Evolutionary conservation across 2,329 filamentous ascomycete species (phyloP).

Genomic region (Fusarium domesticum): DNA sequence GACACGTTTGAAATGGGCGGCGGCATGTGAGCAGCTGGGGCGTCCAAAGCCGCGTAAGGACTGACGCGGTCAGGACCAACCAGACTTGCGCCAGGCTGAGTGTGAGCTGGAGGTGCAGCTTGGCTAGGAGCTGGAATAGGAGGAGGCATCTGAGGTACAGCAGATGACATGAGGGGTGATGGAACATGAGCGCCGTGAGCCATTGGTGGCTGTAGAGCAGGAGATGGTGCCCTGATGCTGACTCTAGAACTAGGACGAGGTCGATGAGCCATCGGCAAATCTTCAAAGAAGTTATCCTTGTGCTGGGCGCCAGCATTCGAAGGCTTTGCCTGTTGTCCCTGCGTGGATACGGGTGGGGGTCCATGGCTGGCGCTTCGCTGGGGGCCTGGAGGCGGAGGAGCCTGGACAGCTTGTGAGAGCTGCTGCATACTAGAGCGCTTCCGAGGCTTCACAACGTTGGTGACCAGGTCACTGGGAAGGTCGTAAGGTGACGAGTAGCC

Average conservation of each 20-base stretch:
- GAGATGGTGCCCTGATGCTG: constrained; percentile 43
- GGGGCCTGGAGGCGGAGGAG: constrained; percentile 40
- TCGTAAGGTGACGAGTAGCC: constrained; percentile 95
- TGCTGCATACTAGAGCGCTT: constrained; percentile 61
- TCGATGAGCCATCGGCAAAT: constrained; percentile 62
- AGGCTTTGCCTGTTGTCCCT: constrained; percentile 31
- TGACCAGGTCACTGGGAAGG: constrained; percentile 76
- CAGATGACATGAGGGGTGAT: constrained; percentile 26
- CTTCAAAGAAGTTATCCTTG: constrained; percentile 70
- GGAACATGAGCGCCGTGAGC: constrained; percentile 23
- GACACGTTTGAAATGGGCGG: constrained; percentile 37
- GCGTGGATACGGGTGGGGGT: constrained; percentile 24
- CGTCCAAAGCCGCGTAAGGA: constrained; percentile 51
- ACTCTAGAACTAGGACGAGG: constrained; percentile 60
- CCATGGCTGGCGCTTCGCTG: constrained; percentile 63
- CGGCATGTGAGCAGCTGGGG: constrained; percentile 33
- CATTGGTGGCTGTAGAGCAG: constrained; percentile 36
- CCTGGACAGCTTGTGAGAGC: constrained; percentile 41
- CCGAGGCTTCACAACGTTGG: constrained; percentile 57
- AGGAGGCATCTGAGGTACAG: constrained; percentile 20
- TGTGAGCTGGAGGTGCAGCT: constrained; percentile 14
- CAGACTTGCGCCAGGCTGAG: constrained; percentile 36
- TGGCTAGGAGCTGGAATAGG: constrained; percentile 14
- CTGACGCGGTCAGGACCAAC: constrained; percentile 52
- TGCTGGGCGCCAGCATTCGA: constrained; percentile 35